Evolutionary conservation across 805 yeast genomes (phyloP).

Genomic region (Naumovozyma dairenensis): DNA sequence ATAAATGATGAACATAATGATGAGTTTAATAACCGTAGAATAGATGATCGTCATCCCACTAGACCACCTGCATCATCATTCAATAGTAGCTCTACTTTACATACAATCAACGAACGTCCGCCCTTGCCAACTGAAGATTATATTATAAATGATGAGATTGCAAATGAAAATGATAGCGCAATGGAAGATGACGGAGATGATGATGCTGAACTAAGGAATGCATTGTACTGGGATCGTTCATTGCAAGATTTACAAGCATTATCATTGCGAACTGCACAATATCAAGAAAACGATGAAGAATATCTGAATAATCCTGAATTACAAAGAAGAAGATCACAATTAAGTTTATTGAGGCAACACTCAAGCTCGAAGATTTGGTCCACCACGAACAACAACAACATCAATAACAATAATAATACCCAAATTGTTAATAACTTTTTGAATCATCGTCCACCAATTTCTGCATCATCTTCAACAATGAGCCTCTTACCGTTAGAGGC

Average conservation of each 20-base stretch:
- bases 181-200: background rate
- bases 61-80: background rate
- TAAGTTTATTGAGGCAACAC: slow-evolving; percentile 16
- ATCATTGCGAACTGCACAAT: slow-evolving; percentile 1
- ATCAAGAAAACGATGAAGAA: slow-evolving; percentile 20
- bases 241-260: slow-evolving; percentile 14
- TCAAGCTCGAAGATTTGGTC: background rate
- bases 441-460: background rate
- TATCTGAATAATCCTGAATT: slow-evolving; percentile 23
- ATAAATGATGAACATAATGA: slow-evolving; percentile 18
- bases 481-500: too few relatives aligned
- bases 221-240: slow-evolving; percentile 29
- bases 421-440: too few relatives aligned
- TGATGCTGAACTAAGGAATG: slow-evolving; percentile 7
- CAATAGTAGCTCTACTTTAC: too few relatives aligned
- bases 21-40: too few relatives aligned
- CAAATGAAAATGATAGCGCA: background rate
- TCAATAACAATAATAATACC: background rate
- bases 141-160: background rate
- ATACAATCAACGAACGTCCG: background rate
- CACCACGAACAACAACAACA: background rate
- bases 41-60: slow-evolving; percentile 1
- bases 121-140: background rate
- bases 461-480: background rate
- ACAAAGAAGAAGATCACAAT: slow-evolving; percentile 27